Evolutionary conservation across 106 monocot genomes (phyloP), one percentile per base, ranked within the genome.

Genomic region (Dioscorea alata): DNA sequence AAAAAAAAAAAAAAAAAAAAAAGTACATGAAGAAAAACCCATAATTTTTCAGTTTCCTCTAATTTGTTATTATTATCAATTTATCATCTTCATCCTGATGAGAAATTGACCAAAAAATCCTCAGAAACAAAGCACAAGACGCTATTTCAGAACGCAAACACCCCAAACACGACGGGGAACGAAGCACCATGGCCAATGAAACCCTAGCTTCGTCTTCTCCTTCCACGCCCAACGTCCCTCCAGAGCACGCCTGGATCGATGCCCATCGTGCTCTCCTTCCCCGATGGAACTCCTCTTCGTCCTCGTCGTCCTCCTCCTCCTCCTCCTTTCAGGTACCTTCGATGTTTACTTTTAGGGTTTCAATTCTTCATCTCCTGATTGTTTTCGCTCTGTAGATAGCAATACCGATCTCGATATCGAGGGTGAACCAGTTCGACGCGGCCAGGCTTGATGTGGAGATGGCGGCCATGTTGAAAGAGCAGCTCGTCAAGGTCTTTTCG

Each of bases 401-500:
- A 15, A 74, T 91, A 67, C 81, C 84, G 52, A 73, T 99, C 50
- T 78, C 81, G 51, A 86, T 90, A 79, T 99, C 99, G 22, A 83
- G 88, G 70, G 93, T 99, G 4, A 99, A 99, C 80, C 99, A 99
- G 25, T 99, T 99, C 50, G 99, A 99, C 35, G 93, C 93, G 6
- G 99, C 93, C 6, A 90, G 99, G 73, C 49, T 99, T 62, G 99
- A 99, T 58, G 99, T 93, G 31, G 99, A 99, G 73, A 99, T 99
- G 93, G 85, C 93, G 2, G 93, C 76, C 71, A 99, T 99, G 99
- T 15, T 99, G 62, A 99, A 99, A 69, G 99, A 93, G 61, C 99
- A 99, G 78, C 63, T 99, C 13, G 88, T 99, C 48, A 93, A 88
- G 70, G 99, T 99, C 24, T 99, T 99, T 69, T 79, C 85, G 14